A percentile compares a stretch with the other conserved stretches of the same genome.
Evolutionary conservation across 2,329 filamentous ascomycete genomes (phyloP).

Genomic region (Cladophialophora psammophila): DNA sequence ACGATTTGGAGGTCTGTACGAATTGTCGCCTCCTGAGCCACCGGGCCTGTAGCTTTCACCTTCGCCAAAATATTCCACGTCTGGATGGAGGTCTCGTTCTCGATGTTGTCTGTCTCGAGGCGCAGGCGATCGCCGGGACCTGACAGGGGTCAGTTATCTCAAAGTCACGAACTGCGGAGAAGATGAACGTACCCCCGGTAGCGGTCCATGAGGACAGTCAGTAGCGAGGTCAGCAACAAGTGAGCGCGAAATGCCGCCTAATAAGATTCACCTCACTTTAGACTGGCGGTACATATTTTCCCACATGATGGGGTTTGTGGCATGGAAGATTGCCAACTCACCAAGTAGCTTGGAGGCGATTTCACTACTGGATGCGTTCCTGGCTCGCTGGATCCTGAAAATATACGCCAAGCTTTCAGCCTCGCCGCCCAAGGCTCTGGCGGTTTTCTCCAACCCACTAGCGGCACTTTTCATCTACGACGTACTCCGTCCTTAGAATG

Average conservation of each 20-base stretch:
- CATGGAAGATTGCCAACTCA: background rate
- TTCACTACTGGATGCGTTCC: background rate
- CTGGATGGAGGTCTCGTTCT: slow-evolving; percentile 26
- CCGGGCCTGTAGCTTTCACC: slow-evolving; percentile 43
- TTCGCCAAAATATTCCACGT: slow-evolving; percentile 40
- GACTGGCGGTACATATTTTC: background rate
- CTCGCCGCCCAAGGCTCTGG: background rate
- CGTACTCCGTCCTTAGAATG: too few species aligned
- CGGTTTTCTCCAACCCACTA: background rate
- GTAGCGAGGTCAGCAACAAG: background rate
- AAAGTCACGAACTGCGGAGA: slow-evolving; percentile 4
- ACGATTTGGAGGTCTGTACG: slow-evolving; percentile 37
- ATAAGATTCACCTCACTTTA: background rate
- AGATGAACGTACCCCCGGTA: slow-evolving; percentile 30
- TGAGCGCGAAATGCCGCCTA: background rate
- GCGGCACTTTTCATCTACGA: background rate
- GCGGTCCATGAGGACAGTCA: slow-evolving; percentile 28
- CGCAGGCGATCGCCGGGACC: slow-evolving; percentile 33
- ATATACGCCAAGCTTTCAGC: slow-evolving; percentile 4
- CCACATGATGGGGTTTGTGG: background rate
- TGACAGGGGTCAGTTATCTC: slow-evolving; percentile 23
- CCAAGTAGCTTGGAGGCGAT: background rate
- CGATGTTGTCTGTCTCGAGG: slow-evolving; percentile 34
- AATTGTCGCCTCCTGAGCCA: slow-evolving; percentile 37
- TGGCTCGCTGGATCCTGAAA: background rate